Evolutionary conservation across 1,284 basidiomycete genomes (phyloP), one percentile per base, ranked within the genome.

Genomic region (Tetrapyrgos nigripes): DNA sequence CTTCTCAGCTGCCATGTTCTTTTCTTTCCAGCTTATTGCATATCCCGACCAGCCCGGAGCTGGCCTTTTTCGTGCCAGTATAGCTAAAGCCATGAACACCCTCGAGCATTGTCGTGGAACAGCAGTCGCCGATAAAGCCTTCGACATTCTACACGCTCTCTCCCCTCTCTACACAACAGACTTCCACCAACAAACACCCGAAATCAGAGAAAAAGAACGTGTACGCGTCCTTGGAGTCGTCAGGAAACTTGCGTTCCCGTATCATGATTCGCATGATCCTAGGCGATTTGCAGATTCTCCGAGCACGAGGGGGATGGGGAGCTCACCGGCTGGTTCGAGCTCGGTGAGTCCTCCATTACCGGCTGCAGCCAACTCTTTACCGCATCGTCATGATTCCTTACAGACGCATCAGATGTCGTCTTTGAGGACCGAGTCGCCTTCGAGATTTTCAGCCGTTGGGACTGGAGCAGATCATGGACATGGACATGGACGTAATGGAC

Each of bases 1-100:
- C 64, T 93, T 93, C 78, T 88, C 88, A 49, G 90, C 91, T 13
- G 89, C 89, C 53, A 92, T 93, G 88, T 92, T 92, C 75, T 92
- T 92, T 81, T 89, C 88, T 19, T 92, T 92, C 76, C 89, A 92
- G 68, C 81, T 92, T 40, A 88, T 92, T 66, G 83, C 86, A 50
- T 86, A 89, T 66, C 88, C 91, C 48, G 87, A 90, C 57, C 89
- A 92, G 65, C 86, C 87, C 49, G 89, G 87, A 23, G 89, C 87
- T 45, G 82, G 80, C 23, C 76, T 90, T 37, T 90, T 91, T 76
- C 86, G 89, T 31, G 81, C 82, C 50, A 89, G 88, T 65, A 88
- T 93, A 65, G 82, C 81, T 65, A 89, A 89, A 70, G 86, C 87
- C 8, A 79, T 88, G 57, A 70, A 76, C 14, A 85, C 85, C 11